Base-by-base conservation (phyloP, 768 basidiomycete species). In the Lyophyllum semitale region DNA sequence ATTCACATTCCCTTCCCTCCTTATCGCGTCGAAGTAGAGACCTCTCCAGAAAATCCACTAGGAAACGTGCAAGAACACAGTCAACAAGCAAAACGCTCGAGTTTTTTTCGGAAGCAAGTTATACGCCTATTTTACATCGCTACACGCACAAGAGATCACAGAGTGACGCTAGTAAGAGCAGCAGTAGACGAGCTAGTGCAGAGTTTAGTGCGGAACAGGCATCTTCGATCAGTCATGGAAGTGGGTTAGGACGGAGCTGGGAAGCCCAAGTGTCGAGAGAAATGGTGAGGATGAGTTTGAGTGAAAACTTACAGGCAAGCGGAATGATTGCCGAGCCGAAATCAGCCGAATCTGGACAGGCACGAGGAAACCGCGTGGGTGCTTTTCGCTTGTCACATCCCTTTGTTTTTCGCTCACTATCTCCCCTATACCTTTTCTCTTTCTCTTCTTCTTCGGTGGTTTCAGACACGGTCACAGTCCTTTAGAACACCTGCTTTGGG, bases 261-360 rank as follows among this genome's bases (percentile, higher is more conserved):
- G 81, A 83, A 52, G 81, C 82, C 4, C 75, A 80, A 51, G 81
- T 85, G 18, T 81, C 84, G 40, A 78, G 76, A 55, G 80, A 83
- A 59, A 80, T 86, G 52, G 61, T 86, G 35, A 70, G 75, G 33
- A 65, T 85, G 25, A 78, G 83, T 29, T 63, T 85, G 57, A 70
- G 70, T 49, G 70, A 27, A 65, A 63, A 58, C n/a, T n/a, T n/a
- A 53, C 59, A 57, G 54, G 51, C 55, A 54, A 55, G 46, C 22
- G 40, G 55, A 38, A 13, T 49, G 48, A 51, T 61, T 48, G 59
- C 54, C 58, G 54, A 25, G 54, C 25, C 43, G 49, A 26, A 17
- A 12, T 27, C 22, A 18, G 32, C 73, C 67, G 38, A 62, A 69
- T 74, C 65, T 52, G 74, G 73, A 62, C 67, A 69, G 63, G 63